Conservation (phyloP, 1,284 basidiomycete species). For the Boletus sp. region DNA sequence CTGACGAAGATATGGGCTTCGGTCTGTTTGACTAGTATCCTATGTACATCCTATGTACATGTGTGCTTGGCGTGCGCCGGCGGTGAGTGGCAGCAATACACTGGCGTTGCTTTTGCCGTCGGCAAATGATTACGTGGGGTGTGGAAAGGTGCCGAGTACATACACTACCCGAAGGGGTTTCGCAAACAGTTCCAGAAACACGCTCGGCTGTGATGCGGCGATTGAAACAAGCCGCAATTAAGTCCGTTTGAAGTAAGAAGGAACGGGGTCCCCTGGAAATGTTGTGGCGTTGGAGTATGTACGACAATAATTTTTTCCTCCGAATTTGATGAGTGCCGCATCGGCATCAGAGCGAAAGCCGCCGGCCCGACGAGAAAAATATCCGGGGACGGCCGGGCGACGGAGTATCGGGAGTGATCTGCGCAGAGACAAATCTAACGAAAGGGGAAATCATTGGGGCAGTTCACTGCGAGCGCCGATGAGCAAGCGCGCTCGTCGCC, state of each 20-base stretch:
- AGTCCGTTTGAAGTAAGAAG: constrained; percentile 1
- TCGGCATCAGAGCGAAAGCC: constrained; percentile 33
- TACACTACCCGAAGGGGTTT: constrained; percentile 5
- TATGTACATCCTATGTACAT: background rate
- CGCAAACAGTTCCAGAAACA: background rate
- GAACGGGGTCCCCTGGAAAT: no score
- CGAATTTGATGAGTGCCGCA: constrained; percentile 9
- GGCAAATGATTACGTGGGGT: constrained; percentile 19
- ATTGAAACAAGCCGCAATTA: constrained; percentile 13
- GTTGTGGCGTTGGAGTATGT: background rate
- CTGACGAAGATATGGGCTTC: constrained; percentile 91
- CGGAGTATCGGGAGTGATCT: constrained; percentile 22
- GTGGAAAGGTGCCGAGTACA: constrained; percentile 22
- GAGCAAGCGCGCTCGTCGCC: constrained; percentile 10
- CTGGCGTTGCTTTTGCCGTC: constrained; percentile 20
- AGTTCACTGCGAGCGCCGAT: background rate
- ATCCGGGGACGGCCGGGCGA: constrained; percentile 27
- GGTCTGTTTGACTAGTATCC: constrained; percentile 79
- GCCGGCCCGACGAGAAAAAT: constrained; percentile 33
- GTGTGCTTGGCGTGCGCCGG: constrained; percentile 7
- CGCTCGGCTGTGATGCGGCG: constrained; percentile 6
- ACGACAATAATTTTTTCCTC: constrained; percentile 4
- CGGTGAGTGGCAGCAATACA: constrained; percentile 15
- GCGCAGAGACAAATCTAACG: constrained; percentile 20
- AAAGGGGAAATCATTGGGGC: constrained; percentile 20